Percentiles rank a stretch among this genome's conserved stretches.
phyloP scores from a whole-genome alignment of 495 filamentous ascomycete species.

The Aspergillus avenaceus region DNA sequence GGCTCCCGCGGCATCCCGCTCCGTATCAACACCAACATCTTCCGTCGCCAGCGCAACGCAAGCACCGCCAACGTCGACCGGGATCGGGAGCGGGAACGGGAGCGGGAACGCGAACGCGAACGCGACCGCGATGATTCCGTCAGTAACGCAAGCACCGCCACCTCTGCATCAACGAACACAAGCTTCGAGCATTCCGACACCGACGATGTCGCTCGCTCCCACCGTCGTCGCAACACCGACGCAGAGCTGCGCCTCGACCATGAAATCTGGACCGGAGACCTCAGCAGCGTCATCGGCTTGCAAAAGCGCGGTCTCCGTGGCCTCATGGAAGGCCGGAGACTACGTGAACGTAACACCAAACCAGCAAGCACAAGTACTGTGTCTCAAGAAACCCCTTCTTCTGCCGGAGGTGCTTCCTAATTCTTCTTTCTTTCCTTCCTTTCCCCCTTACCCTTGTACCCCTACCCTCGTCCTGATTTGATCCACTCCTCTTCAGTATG shows the following conservation, averaged over 20 bases:
- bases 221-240: slow-evolving; percentile 34
- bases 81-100: slow-evolving; percentile 28
- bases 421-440: not conserved
- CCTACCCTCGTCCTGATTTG: not conserved
- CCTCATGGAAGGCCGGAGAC: slow-evolving; percentile 88
- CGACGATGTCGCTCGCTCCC: slow-evolving; percentile 31
- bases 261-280: slow-evolving; percentile 77
- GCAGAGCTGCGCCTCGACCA: slow-evolving; percentile 24
- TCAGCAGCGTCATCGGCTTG: slow-evolving; percentile 91
- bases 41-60: slow-evolving; percentile 20
- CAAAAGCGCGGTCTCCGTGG: slow-evolving; percentile 92
- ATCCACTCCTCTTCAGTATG: not conserved
- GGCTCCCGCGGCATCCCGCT: slow-evolving; percentile 37
- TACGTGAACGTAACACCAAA: slow-evolving; percentile 64
- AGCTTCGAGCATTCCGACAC: slow-evolving; percentile 43
- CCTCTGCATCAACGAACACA: slow-evolving; percentile 34
- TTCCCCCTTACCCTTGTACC: not conserved
- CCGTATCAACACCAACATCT: slow-evolving; percentile 42
- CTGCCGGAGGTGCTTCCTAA: not conserved
- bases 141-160: slow-evolving; percentile 40
- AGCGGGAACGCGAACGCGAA: slow-evolving; percentile 19
- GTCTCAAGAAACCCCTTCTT: not conserved
- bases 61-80: slow-evolving; percentile 16
- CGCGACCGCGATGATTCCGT: slow-evolving; percentile 40
- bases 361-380: slow-evolving; percentile 22